Percentiles rank a stretch among this genome's conserved stretches.
Conservation (phyloP, 73 alveolate species). For the Paramecium tetraurelia region DNA sequence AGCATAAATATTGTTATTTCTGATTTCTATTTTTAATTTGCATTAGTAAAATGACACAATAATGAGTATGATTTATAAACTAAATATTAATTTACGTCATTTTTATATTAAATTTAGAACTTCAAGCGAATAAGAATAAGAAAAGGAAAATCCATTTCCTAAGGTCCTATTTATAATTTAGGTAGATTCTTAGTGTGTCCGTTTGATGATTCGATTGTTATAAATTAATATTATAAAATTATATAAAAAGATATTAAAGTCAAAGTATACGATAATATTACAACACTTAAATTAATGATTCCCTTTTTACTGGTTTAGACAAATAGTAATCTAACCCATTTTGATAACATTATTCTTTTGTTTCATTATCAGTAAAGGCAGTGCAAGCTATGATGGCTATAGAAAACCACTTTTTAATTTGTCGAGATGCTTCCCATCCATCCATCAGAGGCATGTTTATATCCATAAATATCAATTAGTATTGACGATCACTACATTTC, state of each 20-base stretch:
- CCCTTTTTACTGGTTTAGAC: slow-evolving; percentile 27
- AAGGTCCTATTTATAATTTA: not conserved
- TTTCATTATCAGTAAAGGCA: slow-evolving; percentile 43
- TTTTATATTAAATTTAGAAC: not conserved
- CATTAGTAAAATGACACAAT: not conserved
- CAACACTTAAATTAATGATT: not conserved
- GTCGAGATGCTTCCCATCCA: slow-evolving; percentile 30
- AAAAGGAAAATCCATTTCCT: not conserved
- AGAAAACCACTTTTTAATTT: not conserved
- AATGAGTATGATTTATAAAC: not conserved
- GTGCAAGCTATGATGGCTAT: not conserved
- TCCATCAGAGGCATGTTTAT: slow-evolving; percentile 37
- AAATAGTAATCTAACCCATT: slow-evolving; percentile 38
- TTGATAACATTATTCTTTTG: slow-evolving; percentile 1
- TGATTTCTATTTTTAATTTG: not conserved
- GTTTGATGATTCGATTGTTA: not conserved
- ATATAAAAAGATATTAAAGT: not conserved
- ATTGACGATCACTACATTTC: not conserved
- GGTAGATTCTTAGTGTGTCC: not conserved
- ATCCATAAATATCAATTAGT: slow-evolving; percentile 39
- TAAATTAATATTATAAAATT: not conserved
- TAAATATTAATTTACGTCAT: not conserved
- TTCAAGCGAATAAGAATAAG: not conserved
- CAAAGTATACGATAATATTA: slow-evolving; percentile 1
- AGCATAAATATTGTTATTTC: not conserved